A percentile compares a stretch with the other conserved stretches of the same genome.
These are phyloP conservation scores for Copromyces sp. DNA, from an alignment of 495 filamentous ascomycete species.

Conservation along the genomic window DNA sequence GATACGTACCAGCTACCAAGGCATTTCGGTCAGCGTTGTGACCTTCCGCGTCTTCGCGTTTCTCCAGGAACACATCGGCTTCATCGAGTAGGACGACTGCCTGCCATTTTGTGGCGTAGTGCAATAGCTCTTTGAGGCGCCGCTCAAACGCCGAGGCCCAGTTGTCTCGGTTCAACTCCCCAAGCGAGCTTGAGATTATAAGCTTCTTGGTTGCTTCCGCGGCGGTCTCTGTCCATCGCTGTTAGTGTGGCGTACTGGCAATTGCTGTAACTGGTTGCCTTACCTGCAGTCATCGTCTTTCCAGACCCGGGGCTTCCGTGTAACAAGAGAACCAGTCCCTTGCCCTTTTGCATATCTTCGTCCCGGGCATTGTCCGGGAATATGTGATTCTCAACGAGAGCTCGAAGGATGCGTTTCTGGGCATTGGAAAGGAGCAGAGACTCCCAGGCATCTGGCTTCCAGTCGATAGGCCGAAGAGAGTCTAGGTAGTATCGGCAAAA, in stretches of 20 bases:
- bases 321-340: slow-evolving; percentile 37
- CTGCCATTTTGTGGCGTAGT: slow-evolving; percentile 76
- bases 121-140: slow-evolving; percentile 68
- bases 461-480: slow-evolving; percentile 44
- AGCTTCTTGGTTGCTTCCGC: background rate
- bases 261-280: background rate
- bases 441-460: slow-evolving; percentile 69
- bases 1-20: slow-evolving; percentile 29
- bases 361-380: slow-evolving; percentile 44
- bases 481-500: slow-evolving; percentile 78
- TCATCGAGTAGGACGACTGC: slow-evolving; percentile 57
- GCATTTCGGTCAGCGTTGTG: slow-evolving; percentile 2
- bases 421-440: slow-evolving; percentile 64
- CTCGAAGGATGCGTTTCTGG: slow-evolving; percentile 73
- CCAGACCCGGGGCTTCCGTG: slow-evolving; percentile 41
- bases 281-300: slow-evolving; percentile 41
- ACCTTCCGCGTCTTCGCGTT: background rate
- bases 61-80: slow-evolving; percentile 37
- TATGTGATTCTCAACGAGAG: slow-evolving; percentile 64
- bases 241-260: background rate
- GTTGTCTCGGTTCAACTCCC: slow-evolving; percentile 1
- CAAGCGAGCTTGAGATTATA: background rate
- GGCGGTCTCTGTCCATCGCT: background rate
- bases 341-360: slow-evolving; percentile 59
- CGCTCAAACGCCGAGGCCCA: slow-evolving; percentile 47